These are phyloP conservation scores for Simplicillium aogashimaense DNA, from an alignment of 2,329 filamentous ascomycete species.

Conservation along the genomic window DNA sequence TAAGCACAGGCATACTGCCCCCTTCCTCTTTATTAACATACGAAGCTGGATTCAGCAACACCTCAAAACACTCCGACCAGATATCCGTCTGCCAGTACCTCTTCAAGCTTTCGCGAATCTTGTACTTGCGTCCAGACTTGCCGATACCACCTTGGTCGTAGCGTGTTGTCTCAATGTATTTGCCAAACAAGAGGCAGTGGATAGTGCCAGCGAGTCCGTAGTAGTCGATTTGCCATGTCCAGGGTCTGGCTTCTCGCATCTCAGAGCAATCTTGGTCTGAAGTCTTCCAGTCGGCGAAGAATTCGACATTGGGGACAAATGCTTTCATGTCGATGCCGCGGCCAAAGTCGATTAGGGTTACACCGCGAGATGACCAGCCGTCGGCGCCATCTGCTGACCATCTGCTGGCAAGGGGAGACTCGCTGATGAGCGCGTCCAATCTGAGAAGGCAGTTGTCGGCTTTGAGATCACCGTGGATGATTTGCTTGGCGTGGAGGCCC, in stretches of 20 bases:
- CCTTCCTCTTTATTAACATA: conserved; percentile 57
- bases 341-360: conserved; percentile 90
- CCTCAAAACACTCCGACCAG: conserved; percentile 73
- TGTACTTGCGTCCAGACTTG: conserved; percentile 59
- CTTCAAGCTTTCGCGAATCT: conserved; percentile 75
- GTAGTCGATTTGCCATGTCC: conserved; percentile 98
- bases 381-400: conserved; percentile 65
- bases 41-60: conserved; percentile 72
- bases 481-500: conserved; percentile 65
- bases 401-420: conserved; percentile 41
- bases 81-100: conserved; percentile 94
- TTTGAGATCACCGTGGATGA: conserved; percentile 92
- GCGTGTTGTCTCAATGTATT: conserved; percentile 77
- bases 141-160: conserved; percentile 45
- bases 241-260: conserved; percentile 86
- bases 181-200: conserved; percentile 84
- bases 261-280: conserved; percentile 82
- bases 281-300: conserved; percentile 94
- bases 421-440: conserved; percentile 45
- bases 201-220: conserved; percentile 83
- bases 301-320: conserved; percentile 64
- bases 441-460: conserved; percentile 90
- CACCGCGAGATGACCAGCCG: conserved; percentile 72
- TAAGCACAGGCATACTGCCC: conserved; percentile 61
- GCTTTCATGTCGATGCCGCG: conserved; percentile 86